These are phyloP conservation scores for Neohortaea acidophila DNA, from an alignment of 495 filamentous ascomycete genomes.

Conservation along the genomic window DNA sequence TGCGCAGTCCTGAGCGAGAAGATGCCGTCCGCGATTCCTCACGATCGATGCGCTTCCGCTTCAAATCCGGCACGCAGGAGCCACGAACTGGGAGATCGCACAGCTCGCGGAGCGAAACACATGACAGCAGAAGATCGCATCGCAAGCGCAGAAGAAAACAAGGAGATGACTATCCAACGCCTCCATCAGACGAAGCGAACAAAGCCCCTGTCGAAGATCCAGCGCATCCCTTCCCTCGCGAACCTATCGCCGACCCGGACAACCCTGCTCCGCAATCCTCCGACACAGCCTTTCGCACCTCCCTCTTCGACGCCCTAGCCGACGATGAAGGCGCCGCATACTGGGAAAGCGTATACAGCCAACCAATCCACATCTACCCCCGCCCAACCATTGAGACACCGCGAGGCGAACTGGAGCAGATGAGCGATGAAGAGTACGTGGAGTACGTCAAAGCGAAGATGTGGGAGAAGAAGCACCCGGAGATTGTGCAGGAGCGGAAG, in stretches of 20 bases:
- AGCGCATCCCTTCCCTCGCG: conserved; percentile 17
- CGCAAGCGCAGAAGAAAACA: conserved; percentile 4
- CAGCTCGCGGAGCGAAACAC: background rate
- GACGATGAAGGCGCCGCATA: conserved; percentile 89
- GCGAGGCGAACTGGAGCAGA: conserved; percentile 56
- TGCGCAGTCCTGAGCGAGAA: background rate
- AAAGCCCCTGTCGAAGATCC: background rate
- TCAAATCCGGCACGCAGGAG: conserved; percentile 8
- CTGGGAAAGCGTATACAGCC: conserved; percentile 90
- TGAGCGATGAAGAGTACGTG: conserved; percentile 85
- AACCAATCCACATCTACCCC: conserved; percentile 63
- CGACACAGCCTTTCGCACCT: conserved; percentile 71
- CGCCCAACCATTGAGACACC: conserved; percentile 26
- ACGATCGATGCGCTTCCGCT: conserved; percentile 10
- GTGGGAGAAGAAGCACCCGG: conserved; percentile 75
- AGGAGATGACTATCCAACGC: conserved; percentile 1
- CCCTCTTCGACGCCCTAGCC: conserved; percentile 96
- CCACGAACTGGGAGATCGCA: conserved; percentile 2
- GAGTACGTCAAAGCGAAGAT: conserved; percentile 68
- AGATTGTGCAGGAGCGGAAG: conserved; percentile 49
- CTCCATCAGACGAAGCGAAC: background rate
- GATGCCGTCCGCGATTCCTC: background rate
- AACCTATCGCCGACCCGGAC: conserved; percentile 4
- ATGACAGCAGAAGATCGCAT: background rate
- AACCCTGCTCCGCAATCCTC: conserved; percentile 33